Conservation (phyloP, 495 filamentous ascomycete species). For the Schizothecium vesticola region DNA sequence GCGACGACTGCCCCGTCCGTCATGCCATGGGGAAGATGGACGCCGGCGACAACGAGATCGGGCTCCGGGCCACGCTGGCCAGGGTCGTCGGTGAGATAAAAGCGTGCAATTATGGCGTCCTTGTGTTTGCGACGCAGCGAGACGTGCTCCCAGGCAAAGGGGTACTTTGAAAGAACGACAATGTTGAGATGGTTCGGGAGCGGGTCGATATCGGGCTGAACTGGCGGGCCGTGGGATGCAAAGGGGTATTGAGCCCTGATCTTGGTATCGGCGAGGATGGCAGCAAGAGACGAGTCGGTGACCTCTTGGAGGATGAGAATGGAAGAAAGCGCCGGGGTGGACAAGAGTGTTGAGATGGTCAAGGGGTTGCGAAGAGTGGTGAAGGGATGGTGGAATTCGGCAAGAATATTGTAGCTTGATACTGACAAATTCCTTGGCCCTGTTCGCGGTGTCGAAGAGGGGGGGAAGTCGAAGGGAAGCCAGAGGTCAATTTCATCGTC, state of each 20-base stretch:
- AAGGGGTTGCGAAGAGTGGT: constrained; percentile 45
- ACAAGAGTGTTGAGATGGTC: constrained; percentile 41
- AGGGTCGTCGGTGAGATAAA: constrained; percentile 14
- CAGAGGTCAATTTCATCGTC: constrained; percentile 25
- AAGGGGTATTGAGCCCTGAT: constrained; percentile 47
- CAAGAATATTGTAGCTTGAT: constrained; percentile 53
- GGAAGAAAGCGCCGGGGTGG: constrained; percentile 32
- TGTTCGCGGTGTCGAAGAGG: background rate
- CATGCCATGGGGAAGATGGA: constrained; percentile 51
- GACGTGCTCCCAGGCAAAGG: constrained; percentile 47
- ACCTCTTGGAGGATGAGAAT: constrained; percentile 55
- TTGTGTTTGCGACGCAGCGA: constrained; percentile 46
- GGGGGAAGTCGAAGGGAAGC: constrained; percentile 9
- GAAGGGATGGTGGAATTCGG: constrained; percentile 46
- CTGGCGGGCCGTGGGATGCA: constrained; percentile 45
- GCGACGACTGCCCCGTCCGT: constrained; percentile 47
- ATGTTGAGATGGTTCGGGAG: constrained; percentile 51
- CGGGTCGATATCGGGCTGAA: constrained; percentile 41
- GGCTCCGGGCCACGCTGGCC: constrained; percentile 27
- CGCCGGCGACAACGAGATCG: constrained; percentile 40
- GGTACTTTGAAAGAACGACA: constrained; percentile 45
- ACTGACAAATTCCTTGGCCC: constrained; percentile 26
- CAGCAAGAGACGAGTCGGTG: constrained; percentile 50
- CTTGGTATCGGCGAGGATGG: constrained; percentile 38
- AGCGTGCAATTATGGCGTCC: constrained; percentile 41